Evolutionary conservation across 108 stramenopile species (phyloP), one percentile per base, ranked within the genome.

Genomic region (Cyclostephanos invisitatus): DNA sequence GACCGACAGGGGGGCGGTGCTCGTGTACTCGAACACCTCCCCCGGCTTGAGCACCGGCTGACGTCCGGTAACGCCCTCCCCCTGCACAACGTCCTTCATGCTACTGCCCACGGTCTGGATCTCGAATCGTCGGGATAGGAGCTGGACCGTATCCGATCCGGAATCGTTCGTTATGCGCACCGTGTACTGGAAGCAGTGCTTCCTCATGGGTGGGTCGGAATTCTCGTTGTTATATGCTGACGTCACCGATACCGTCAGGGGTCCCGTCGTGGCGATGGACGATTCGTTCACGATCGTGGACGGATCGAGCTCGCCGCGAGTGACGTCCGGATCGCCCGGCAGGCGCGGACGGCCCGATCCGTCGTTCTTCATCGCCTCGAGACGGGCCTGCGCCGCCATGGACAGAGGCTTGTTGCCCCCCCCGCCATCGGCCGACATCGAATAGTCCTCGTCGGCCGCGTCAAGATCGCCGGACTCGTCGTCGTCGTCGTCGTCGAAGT

Each of bases 181-280:
- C 32, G 93, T 92, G 87, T 97, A 97, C 74, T 91, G 86, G 76
- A 95, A 97, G 75, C 90, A 90, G 71, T 94, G 94, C 83, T 96
- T 91, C 42, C 91, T 83, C 91, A 94, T 92, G 38, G 91, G 91
- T 15, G 96, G 96, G 69, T 93, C 91, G 25, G 93, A 93, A 68
- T 93, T 91, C 67, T 93, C 93, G 54, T 87, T 83, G 68, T 94
- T 92, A 87, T 97, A 97, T 20, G 79, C 66, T 18, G 88, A 89
- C 24, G 87, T 83, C 4, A 95, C 96, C 47, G 94, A 88, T 32
- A 96, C 96, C 17, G 82, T 73, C n/a, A 92, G 64, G 0, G 87
- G 88, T 46, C 89, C 91, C 14, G 89, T 91, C 27, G 77, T 80
- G 3, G 88, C 77, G 12, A 76, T 70, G 20, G 85, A 85, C 10